These are phyloP conservation scores for Oryza glaberrima DNA, from an alignment of 176 grass and related monocot species.

Conservation along the genomic window DNA sequence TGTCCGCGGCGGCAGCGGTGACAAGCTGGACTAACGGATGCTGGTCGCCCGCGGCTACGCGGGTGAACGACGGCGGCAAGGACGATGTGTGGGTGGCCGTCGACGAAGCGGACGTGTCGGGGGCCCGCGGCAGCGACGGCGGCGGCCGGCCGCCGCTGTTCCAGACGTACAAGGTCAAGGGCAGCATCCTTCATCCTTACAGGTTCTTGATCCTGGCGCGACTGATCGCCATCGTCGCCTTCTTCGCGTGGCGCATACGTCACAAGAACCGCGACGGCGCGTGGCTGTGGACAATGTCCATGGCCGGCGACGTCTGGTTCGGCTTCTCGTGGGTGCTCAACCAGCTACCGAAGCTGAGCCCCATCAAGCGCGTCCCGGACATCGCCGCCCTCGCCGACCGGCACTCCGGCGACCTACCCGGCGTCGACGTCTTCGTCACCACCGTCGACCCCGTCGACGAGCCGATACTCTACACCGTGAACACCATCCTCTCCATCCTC, in stretches of 20 bases:
- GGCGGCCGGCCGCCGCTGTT: conserved; percentile 35
- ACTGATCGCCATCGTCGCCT: conserved; percentile 32
- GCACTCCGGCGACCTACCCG: conserved; percentile 29
- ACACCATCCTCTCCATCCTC: conserved; percentile 57
- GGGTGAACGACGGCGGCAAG: not conserved
- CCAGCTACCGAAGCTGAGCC: conserved; percentile 55
- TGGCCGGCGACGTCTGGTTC: conserved; percentile 50
- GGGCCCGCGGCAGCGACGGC: not conserved
- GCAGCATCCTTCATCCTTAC: conserved; percentile 50
- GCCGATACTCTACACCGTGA: conserved; percentile 49
- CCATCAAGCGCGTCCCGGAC: conserved; percentile 42
- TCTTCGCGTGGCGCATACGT: conserved; percentile 44
- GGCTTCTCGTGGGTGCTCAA: conserved; percentile 54
- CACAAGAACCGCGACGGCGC: conserved; percentile 36
- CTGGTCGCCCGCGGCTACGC: conserved; percentile 10
- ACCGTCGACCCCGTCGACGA: conserved; percentile 53
- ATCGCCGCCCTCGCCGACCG: conserved; percentile 37
- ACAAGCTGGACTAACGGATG: conserved; percentile 14
- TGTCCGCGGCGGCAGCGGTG: conserved; percentile 23
- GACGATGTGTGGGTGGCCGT: conserved; percentile 48
- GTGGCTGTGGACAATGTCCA: conserved; percentile 52
- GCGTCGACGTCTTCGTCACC: conserved; percentile 53
- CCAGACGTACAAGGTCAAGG: conserved; percentile 54
- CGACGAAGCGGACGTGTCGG: conserved; percentile 2
- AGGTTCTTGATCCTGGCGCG: conserved; percentile 48